Conservation (phyloP, 257 asterid genomes). For the Pogostemon cablin region DNA sequence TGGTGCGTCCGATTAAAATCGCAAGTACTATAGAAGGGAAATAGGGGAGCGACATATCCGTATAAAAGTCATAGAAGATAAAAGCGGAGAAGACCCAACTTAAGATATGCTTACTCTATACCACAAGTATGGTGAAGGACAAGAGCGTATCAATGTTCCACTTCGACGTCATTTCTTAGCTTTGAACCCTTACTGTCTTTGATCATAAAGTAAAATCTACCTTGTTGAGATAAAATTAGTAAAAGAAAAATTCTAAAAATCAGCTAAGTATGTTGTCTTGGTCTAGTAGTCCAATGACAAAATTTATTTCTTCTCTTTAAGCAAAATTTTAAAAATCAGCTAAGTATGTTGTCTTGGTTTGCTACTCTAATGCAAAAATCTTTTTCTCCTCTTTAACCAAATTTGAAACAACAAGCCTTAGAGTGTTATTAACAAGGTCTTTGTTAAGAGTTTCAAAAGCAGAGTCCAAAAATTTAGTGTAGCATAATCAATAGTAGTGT, state of each 20-base stretch:
- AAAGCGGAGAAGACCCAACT: no score
- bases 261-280: no score
- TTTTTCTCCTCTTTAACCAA: constrained; percentile 75
- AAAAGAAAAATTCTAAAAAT: not conserved
- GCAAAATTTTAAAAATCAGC: no score
- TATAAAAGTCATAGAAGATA: no score
- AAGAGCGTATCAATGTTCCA: constrained; percentile 21
- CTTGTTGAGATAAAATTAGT: constrained; percentile 44
- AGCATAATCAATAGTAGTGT: not conserved
- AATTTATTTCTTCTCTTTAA: no score
- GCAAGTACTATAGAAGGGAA: no score
- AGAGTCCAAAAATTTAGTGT: constrained; percentile 56
- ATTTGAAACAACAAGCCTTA: constrained; percentile 45
- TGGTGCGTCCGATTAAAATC: no score
- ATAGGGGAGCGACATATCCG: no score
- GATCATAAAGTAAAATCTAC: constrained; percentile 68
- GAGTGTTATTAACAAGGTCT: constrained; percentile 46
- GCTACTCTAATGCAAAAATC: constrained; percentile 41
- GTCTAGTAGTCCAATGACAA: no score
- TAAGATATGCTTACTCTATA: no score
- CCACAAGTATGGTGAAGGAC: no score
- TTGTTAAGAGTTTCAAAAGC: constrained; percentile 56
- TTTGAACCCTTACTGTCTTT: constrained; percentile 69
- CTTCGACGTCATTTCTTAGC: constrained; percentile 46
- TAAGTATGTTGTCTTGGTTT: not conserved